Evolutionary conservation across 768 basidiomycete species (phyloP).

Genomic region (Agaricus sinodeliciosus): DNA sequence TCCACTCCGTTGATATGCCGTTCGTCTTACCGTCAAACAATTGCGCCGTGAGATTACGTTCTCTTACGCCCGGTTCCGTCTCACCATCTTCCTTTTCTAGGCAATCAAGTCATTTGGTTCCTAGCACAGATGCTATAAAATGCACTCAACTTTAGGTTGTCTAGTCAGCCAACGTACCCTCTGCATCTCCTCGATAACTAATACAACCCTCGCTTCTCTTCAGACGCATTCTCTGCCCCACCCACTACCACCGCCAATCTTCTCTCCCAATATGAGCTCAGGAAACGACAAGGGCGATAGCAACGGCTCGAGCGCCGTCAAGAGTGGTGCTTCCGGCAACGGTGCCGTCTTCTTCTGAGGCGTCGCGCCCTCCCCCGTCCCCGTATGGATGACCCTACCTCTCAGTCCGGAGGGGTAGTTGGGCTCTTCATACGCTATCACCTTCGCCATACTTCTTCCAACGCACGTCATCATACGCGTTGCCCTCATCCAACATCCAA

Average conservation of each 20-base stretch:
- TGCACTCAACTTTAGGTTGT: slow-evolving; percentile 18
- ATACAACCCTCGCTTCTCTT: too few species aligned
- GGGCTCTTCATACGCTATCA: not conserved
- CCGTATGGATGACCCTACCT: not conserved
- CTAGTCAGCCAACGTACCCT: slow-evolving; percentile 20
- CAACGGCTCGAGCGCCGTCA: slow-evolving; percentile 35
- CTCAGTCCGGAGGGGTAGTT: not conserved
- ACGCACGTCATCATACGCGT: not conserved
- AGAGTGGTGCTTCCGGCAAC: slow-evolving; percentile 40
- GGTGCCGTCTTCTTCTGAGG: slow-evolving; percentile 57
- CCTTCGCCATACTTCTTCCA: not conserved
- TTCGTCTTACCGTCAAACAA: slow-evolving; percentile 23
- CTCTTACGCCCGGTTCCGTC: slow-evolving; percentile 21
- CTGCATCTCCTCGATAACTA: too few species aligned
- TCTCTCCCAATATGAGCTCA: slow-evolving; percentile 19
- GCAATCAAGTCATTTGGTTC: slow-evolving; percentile 31
- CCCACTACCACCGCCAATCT: slow-evolving; percentile 5
- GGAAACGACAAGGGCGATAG: slow-evolving; percentile 26
- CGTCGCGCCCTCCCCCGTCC: slow-evolving; percentile 1
- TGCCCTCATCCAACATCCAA: slow-evolving; percentile 1
- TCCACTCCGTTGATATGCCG: slow-evolving; percentile 21
- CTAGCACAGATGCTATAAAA: slow-evolving; percentile 28
- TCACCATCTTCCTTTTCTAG: slow-evolving; percentile 29
- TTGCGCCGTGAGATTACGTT: slow-evolving; percentile 18
- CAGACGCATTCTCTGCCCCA: not conserved